Conservation (phyloP, 257 asterid genomes). For the Sherardia arvensis region DNA sequence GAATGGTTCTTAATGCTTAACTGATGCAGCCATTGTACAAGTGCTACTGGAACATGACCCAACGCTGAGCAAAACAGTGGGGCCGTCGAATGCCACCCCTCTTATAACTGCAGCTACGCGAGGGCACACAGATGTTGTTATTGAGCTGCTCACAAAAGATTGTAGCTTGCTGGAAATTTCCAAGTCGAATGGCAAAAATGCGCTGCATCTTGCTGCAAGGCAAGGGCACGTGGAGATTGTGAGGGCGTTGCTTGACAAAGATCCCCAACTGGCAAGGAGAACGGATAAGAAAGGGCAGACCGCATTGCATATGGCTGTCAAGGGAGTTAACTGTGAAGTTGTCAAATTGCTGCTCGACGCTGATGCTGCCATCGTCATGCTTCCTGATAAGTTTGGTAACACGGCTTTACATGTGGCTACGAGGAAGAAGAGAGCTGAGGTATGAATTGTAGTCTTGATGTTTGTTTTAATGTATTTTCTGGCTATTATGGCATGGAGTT, state of each 20-base stretch:
- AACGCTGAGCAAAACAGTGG: conserved; percentile 43
- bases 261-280: conserved; percentile 42
- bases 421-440: conserved; percentile 47
- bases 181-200: conserved; percentile 43
- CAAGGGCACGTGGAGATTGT: conserved; percentile 48
- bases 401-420: conserved; percentile 45
- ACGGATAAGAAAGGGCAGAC: conserved; percentile 56
- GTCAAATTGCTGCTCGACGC: conserved; percentile 40
- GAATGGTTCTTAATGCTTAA: not conserved
- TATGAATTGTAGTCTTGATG: conserved; percentile 9
- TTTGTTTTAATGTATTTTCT: no score
- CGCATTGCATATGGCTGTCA: conserved; percentile 52
- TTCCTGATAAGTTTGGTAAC: conserved; percentile 40
- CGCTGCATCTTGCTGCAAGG: conserved; percentile 50
- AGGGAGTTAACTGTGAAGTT: conserved; percentile 42
- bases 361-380: conserved; percentile 52
- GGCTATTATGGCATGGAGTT: no score
- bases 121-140: conserved; percentile 41
- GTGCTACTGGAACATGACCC: conserved; percentile 39
- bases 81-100: conserved; percentile 46
- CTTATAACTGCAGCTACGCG: conserved; percentile 49
- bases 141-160: conserved; percentile 35
- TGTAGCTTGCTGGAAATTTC: conserved; percentile 39
- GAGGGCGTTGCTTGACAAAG: conserved; percentile 40
- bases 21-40: conserved; percentile 36